Evolutionary conservation across 2,329 filamentous ascomycete species (phyloP).

Genomic region (Ophiosphaerella narmari): DNA sequence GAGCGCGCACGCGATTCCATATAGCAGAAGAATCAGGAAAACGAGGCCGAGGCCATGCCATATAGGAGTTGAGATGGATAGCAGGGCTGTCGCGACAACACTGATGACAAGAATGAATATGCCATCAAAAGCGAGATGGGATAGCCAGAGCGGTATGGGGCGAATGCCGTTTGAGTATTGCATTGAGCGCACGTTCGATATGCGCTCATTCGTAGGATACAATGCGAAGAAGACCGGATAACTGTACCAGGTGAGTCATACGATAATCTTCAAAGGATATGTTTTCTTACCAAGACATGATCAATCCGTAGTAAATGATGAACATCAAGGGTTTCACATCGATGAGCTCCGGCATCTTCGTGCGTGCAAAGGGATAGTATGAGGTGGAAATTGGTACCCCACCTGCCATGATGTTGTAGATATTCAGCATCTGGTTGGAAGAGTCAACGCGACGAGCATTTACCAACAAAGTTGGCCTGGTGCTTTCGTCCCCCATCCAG

Average conservation of each 20-base stretch:
- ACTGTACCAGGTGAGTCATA: slow-evolving; percentile 67
- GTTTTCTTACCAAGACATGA: slow-evolving; percentile 63
- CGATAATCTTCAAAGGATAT: neutral
- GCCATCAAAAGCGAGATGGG: slow-evolving; percentile 80
- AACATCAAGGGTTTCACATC: slow-evolving; percentile 55
- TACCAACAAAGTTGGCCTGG: slow-evolving; percentile 18
- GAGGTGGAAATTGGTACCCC: slow-evolving; percentile 24
- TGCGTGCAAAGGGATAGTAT: slow-evolving; percentile 18
- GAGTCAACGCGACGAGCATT: slow-evolving; percentile 49
- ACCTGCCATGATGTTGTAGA: slow-evolving; percentile 19
- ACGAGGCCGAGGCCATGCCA: slow-evolving; percentile 82
- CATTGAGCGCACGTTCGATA: slow-evolving; percentile 76
- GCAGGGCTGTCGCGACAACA: slow-evolving; percentile 68
- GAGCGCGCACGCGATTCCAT: slow-evolving; percentile 75
- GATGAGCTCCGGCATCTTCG: slow-evolving; percentile 11
- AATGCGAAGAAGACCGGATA: slow-evolving; percentile 85
- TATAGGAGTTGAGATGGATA: slow-evolving; percentile 57
- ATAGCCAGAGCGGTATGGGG: slow-evolving; percentile 78
- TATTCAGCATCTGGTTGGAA: slow-evolving; percentile 18
- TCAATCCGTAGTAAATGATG: slow-evolving; percentile 71
- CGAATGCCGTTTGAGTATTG: slow-evolving; percentile 90
- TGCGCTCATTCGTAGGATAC: slow-evolving; percentile 80
- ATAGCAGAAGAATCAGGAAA: slow-evolving; percentile 78
- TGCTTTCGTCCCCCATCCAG: slow-evolving; percentile 21
- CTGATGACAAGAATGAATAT: slow-evolving; percentile 68